Evolutionary conservation across 179 eudicot genomes (phyloP), one percentile per base, ranked within the genome.

Genomic region (Monotropa hypopitys): DNA sequence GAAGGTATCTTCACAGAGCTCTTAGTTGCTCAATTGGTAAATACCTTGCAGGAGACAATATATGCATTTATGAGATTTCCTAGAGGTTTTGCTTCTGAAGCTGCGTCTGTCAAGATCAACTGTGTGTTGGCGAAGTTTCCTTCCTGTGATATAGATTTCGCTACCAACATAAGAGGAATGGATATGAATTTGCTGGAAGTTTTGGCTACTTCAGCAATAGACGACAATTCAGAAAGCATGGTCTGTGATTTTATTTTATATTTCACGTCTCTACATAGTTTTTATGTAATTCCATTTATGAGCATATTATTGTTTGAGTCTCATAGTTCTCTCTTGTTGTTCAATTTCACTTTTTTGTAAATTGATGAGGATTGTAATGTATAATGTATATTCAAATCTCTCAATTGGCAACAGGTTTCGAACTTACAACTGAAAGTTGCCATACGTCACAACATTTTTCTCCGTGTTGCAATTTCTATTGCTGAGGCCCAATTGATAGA

Each of bases 61-160:
- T 85, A 85, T 83, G 81, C 89, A 54, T 88, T 91, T 80, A 81
- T 93, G 90, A 91, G 90, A 77, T 96, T 91, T 81, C 98, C 99
- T 35, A 88, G 84, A 78, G 88, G 80, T 56, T 76, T 77, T 83
- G 73, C 88, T 66, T 80, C 86, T 28, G 81, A 85, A 84, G 75
- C 83, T 73, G 84, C 75, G 57, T 80, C 86, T 33, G 73, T 91
- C 79, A 85, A 85, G 79, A 49, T 86, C 49, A 82, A 78, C 62
- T 70, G 67, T 32, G 40, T 53, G 75, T 46, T 70, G 61, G 72
- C 87, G 38, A 84, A 80, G 69, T 81, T 84, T 56, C 87, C 88
- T 30, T 80, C 78, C 43, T 78, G 68, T 82, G 85, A 82, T 71
- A 43, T 89, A 53, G 83, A 74, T 50, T 87, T 78, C 68, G 85